Evolutionary conservation across 2,329 filamentous ascomycete genomes (phyloP), one percentile per base, ranked within the genome.

Genomic region (Hypomyces rosellus): DNA sequence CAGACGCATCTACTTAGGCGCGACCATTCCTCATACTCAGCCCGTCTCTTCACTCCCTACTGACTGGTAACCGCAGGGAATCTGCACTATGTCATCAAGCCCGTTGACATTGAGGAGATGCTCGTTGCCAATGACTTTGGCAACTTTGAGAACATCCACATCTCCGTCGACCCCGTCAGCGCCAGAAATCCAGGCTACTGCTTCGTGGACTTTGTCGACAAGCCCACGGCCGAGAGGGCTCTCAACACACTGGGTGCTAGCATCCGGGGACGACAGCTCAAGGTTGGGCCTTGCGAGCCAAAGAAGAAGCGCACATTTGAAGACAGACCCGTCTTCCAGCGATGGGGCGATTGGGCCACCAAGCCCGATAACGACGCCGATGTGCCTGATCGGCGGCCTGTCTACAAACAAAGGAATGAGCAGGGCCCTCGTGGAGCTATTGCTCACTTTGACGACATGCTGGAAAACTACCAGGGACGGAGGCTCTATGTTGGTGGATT

Each of bases 101-200:
- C 80, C 2, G 68, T 76, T 50, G 83, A 87, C 60, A 75, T 87
- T 34, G 84, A 86, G 61, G 71, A 81, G 45, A 73, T 72, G 16
- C 67, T 86, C 25, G 69, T 74, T 22, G 68, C 72, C 30, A 58
- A 61, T 16, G 65, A 62, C n/a, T 69, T 74, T 14, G 63, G 55
- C 3, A 56, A 63, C 13, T 67, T 67, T 50, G 73, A 77, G 56
- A 77, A 79, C 43, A 78, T 88, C 55, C 81, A 85, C 63, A 84
- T 89, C 58, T 83, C 82, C 1, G 75, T 85, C 48, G 84, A 89
- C 59, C 78, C 82, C 1, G 80, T 85, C 64, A 85, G 78, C 30
- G 80, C 77, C 38, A 74, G 84, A 41, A 89, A 88, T 63, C 84
- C 84, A 0, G 85, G 82, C 36, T 88, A 88, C 68, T 89, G 85